phyloP scores from a whole-genome alignment of 1,139 yeast species.

The Pichia sp. region DNA sequence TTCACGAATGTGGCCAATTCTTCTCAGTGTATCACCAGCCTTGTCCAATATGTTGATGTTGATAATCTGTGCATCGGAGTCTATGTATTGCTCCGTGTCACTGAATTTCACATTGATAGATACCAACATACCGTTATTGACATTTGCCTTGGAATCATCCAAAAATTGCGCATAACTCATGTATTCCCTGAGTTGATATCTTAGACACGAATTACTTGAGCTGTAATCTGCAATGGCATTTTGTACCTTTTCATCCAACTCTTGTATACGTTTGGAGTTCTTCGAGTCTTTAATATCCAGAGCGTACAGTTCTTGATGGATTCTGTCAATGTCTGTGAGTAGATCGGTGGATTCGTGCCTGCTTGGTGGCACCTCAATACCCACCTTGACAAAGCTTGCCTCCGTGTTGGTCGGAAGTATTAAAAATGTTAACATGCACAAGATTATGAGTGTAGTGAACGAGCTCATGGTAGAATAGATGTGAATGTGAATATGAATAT shows the following conservation, averaged over 20 bases:
- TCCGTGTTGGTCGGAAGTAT: too few species aligned
- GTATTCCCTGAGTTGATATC: conserved; percentile 14
- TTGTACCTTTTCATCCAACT: conserved; percentile 1
- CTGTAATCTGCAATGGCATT: conserved; percentile 8
- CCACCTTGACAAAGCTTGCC: too few species aligned
- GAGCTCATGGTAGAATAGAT: too few species aligned
- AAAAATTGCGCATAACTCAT: conserved; percentile 5
- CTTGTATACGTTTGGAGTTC: neutral
- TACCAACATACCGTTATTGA: conserved; percentile 12
- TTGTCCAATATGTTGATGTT: conserved; percentile 25
- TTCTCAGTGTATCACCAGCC: conserved; percentile 22
- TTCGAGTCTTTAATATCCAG: conserved; percentile 1
- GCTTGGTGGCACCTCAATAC: conserved; percentile 7
- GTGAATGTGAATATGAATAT: too few species aligned
- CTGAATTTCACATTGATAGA: conserved; percentile 17
- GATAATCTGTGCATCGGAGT: conserved; percentile 17
- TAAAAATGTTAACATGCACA: too few species aligned
- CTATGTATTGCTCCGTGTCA: conserved; percentile 9
- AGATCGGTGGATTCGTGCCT: conserved; percentile 3
- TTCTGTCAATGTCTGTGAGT: conserved; percentile 4
- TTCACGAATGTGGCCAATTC: conserved; percentile 18
- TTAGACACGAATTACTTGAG: conserved; percentile 12
- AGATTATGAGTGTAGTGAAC: too few species aligned
- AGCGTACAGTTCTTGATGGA: conserved; percentile 9
- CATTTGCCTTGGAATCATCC: conserved; percentile 1